Conservation (phyloP, 179 eudicot species). For the Pouteria campechiana region DNA sequence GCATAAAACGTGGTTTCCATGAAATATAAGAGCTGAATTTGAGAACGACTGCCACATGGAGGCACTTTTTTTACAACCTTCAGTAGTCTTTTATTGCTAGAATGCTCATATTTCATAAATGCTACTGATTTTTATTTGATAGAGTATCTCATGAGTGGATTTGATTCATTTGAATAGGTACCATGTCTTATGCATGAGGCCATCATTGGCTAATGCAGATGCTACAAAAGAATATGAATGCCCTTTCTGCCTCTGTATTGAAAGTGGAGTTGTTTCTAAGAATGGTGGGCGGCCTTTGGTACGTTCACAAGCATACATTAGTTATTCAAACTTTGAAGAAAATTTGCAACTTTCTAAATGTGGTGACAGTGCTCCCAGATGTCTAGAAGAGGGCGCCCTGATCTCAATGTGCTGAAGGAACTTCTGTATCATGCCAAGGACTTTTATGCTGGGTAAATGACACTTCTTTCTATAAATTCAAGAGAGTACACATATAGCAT, state of each 20-base stretch:
- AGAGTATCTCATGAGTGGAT: constrained; percentile 1
- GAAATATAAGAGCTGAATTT: too few species aligned
- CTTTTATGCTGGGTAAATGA: constrained; percentile 60
- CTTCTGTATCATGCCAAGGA: constrained; percentile 49
- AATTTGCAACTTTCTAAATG: too few species aligned
- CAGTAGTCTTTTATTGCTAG: too few species aligned
- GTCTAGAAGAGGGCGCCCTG: constrained; percentile 44
- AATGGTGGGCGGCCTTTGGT: constrained; percentile 56
- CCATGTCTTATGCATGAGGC: constrained; percentile 57
- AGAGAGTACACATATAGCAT: too few species aligned
- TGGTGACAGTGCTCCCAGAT: too few species aligned
- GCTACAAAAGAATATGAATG: constrained; percentile 22
- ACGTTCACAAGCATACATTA: constrained; percentile 10
- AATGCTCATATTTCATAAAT: too few species aligned
- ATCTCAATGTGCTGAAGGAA: constrained; percentile 40
- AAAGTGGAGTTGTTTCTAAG: constrained; percentile 48
- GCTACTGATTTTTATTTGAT: too few species aligned
- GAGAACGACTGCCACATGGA: too few species aligned
- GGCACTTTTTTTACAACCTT: too few species aligned
- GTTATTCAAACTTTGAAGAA: constrained; percentile 3
- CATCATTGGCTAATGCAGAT: constrained; percentile 19
- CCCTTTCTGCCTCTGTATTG: constrained; percentile 57
- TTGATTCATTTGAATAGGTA: constrained; percentile 40
- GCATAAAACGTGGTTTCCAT: too few species aligned
- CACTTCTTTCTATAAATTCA: too few species aligned